Percentiles rank a stretch among this genome's conserved stretches.
Conservation (phyloP, 192 early-diverging fungal genomes). For the Piromyces finnis region DNA sequence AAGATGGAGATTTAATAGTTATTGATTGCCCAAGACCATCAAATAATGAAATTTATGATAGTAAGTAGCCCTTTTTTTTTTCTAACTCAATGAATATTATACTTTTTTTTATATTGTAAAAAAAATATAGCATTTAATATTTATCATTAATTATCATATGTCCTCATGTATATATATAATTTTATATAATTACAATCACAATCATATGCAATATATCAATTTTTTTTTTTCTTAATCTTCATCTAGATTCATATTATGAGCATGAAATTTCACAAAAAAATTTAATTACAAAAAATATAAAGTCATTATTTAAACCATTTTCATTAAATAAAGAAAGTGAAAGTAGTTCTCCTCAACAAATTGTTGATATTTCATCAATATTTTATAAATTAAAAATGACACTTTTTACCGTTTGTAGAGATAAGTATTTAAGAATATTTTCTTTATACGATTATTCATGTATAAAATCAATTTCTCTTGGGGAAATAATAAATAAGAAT, state of each 20-base stretch:
- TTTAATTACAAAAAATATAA: not conserved
- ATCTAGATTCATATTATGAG: not conserved
- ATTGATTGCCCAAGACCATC: not conserved
- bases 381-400: not conserved
- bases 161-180: too few species aligned
- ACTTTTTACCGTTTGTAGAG: not conserved
- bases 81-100: not conserved
- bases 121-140: too few species aligned
- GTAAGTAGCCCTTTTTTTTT: not conserved
- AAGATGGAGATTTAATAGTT: not conserved
- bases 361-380: not conserved
- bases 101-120: not conserved
- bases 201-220: too few species aligned
- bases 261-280: not conserved
- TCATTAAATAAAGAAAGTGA: not conserved
- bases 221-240: not conserved
- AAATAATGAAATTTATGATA: not conserved
- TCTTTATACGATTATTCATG: not conserved
- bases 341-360: not conserved
- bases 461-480: not conserved
- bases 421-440: not conserved
- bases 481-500: not conserved
- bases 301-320: not conserved
- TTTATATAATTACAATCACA: too few species aligned
- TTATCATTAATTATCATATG: too few species aligned